These are phyloP conservation scores for Calonectria leucothoes DNA, from an alignment of 2,329 filamentous ascomycete species.

Conservation along the genomic window DNA sequence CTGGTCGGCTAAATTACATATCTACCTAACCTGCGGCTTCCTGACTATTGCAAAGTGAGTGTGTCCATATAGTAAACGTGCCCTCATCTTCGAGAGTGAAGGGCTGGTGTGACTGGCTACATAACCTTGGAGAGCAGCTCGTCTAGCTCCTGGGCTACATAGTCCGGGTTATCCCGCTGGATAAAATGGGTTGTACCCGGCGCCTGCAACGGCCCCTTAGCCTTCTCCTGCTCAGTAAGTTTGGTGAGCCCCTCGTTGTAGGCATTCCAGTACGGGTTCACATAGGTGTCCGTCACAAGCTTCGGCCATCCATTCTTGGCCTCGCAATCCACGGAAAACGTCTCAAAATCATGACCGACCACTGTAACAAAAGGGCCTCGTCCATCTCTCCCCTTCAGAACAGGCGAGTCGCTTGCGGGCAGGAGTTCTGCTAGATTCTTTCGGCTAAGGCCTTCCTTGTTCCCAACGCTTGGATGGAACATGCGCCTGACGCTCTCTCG, in stretches of 20 bases:
- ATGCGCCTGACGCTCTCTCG: conserved; percentile 23
- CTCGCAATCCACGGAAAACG: conserved; percentile 24
- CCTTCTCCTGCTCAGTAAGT: conserved; percentile 54
- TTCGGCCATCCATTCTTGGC: conserved; percentile 8
- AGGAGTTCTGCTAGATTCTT: conserved; percentile 34
- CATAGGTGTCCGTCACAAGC: conserved; percentile 58
- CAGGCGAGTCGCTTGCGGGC: conserved; percentile 24
- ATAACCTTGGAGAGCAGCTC: conserved; percentile 15
- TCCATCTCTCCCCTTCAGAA: neutral
- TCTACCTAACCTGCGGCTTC: neutral
- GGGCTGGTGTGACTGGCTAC: neutral
- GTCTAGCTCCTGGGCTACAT: conserved; percentile 48
- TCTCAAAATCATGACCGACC: conserved; percentile 36
- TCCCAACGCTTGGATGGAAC: conserved; percentile 37
- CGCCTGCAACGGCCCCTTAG: conserved; percentile 43
- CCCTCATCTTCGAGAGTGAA: neutral
- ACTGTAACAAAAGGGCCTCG: conserved; percentile 34
- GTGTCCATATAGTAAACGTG: neutral
- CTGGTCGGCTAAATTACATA: neutral
- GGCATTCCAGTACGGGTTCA: conserved; percentile 63
- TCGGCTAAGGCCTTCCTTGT: conserved; percentile 32
- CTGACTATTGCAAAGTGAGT: neutral
- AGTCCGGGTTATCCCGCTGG: conserved; percentile 62
- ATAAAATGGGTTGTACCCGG: conserved; percentile 47
- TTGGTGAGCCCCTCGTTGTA: conserved; percentile 64